Evolutionary conservation across 176 grass and related monocot genomes (phyloP), one percentile per base, ranked within the genome.

Genomic region (Saccharum spontaneum): DNA sequence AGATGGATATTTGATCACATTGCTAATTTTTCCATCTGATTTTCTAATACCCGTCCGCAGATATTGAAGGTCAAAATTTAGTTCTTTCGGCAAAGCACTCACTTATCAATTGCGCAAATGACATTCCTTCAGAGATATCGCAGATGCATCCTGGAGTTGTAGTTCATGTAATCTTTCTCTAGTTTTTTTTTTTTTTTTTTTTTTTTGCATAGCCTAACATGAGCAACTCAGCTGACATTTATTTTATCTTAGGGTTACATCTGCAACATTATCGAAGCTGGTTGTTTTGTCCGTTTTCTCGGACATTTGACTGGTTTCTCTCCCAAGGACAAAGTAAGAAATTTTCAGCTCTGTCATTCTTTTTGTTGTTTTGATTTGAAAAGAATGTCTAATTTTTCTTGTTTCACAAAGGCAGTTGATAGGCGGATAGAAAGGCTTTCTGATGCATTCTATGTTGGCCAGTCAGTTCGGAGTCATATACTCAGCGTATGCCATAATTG

Each of bases 281-380:
- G 96, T 45, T 98, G 93, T 88, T 98, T 98, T 77, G 89, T 98
- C 91, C 91, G 93, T 64, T 98, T 98, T 90, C 87, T 95, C 84
- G 93, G 96, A 65, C 90, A 89, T 85, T 79, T 98, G 78, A 98
- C 89, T 89, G 96, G 96, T 79, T 98, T 98, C 81, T 92, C 87
- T 44, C 96, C 91, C 40, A 98, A 95, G 88, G 87, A 93, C 85
- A 94, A 93, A 95, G 96, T 98, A 94, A 73, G 83, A 55, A 50
- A 81, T 84, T 73, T 43, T 76, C 57, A 34, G 37, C 48, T 70
- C 48, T 70, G 31, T 12, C 15, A 0, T 80, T 75, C 43, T 22
- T 81, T 79, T 43, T 59, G 10, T 69, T 84, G 10, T 15, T 86
- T 44, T 54, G 16, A 52, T 22, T 22, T 82, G 20, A 79, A 83